Conservation (phyloP, 768 basidiomycete species). For the Podaxis sp. region DNA sequence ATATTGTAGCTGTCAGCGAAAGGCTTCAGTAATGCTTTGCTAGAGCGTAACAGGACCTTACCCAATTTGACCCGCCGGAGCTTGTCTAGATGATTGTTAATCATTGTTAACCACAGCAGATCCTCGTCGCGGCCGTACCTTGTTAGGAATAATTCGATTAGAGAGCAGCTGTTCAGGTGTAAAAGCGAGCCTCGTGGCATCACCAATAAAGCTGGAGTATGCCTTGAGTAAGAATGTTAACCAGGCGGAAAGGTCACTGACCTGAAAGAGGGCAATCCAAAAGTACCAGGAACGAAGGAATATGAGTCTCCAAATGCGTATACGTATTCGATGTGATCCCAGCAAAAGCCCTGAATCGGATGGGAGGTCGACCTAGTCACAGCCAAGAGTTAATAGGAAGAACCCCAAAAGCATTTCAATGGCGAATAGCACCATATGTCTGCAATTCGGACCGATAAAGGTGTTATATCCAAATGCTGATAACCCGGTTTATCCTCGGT, state of each 20-base stretch:
- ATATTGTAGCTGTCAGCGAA: not conserved
- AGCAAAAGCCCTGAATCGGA: slow-evolving; percentile 30
- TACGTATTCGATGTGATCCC: slow-evolving; percentile 32
- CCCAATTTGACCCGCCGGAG: no score
- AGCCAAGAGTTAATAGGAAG: not conserved
- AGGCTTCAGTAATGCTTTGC: not conserved
- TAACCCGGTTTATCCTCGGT: not conserved
- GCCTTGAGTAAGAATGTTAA: no score
- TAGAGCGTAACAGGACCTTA: not conserved
- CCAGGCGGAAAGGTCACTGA: not conserved
- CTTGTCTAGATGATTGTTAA: no score
- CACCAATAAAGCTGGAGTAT: not conserved
- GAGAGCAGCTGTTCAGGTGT: slow-evolving; percentile 8
- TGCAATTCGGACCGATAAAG: not conserved
- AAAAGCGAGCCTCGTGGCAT: slow-evolving; percentile 3
- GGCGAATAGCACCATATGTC: not conserved
- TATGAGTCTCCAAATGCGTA: slow-evolving; percentile 12
- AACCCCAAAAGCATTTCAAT: not conserved
- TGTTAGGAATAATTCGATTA: not conserved
- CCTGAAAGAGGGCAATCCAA: slow-evolving; percentile 2
- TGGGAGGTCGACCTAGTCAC: not conserved
- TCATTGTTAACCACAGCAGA: no score
- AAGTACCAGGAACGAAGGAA: slow-evolving; percentile 6
- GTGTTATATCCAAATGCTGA: no score
- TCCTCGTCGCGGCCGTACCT: not conserved